Evolutionary conservation across 2,329 filamentous ascomycete species (phyloP).

Genomic region (Aspergillus sp.): DNA sequence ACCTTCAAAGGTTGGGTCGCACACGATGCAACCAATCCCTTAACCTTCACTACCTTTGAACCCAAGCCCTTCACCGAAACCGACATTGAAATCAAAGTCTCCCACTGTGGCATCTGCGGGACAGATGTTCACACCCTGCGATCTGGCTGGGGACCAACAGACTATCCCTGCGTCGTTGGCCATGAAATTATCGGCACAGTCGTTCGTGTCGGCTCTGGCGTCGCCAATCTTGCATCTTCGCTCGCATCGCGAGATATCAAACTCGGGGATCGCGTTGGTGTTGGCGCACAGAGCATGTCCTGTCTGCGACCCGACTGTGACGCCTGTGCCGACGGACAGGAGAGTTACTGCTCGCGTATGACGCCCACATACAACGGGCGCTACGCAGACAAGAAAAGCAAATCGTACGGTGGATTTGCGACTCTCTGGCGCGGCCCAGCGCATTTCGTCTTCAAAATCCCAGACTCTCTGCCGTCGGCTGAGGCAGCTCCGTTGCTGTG

Average conservation of each 20-base stretch:
- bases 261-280: conserved; percentile 59
- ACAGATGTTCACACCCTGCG: conserved; percentile 57
- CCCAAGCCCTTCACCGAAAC: conserved; percentile 49
- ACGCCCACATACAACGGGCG: conserved; percentile 34
- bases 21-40: conserved; percentile 25
- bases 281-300: conserved; percentile 56
- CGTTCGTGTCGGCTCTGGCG: conserved; percentile 48
- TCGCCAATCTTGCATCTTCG: conserved; percentile 21
- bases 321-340: conserved; percentile 32
- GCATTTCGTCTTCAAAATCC: conserved; percentile 58
- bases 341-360: conserved; percentile 37
- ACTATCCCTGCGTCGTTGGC: conserved; percentile 52
- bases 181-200: conserved; percentile 62
- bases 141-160: conserved; percentile 42
- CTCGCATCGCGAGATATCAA: conserved; percentile 38
- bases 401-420: conserved; percentile 52
- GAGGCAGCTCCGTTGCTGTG: conserved; percentile 69
- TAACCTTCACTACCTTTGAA: conserved; percentile 31
- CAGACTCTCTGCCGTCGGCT: conserved; percentile 43
- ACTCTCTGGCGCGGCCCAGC: conserved; percentile 50
- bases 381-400: conserved; percentile 29
- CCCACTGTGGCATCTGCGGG: conserved; percentile 64
- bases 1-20: conserved; percentile 38
- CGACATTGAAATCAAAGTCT: conserved; percentile 63
- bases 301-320: conserved; percentile 45